phyloP scores from a whole-genome alignment of 306 rosid genomes.

The Prunus campanulata region DNA sequence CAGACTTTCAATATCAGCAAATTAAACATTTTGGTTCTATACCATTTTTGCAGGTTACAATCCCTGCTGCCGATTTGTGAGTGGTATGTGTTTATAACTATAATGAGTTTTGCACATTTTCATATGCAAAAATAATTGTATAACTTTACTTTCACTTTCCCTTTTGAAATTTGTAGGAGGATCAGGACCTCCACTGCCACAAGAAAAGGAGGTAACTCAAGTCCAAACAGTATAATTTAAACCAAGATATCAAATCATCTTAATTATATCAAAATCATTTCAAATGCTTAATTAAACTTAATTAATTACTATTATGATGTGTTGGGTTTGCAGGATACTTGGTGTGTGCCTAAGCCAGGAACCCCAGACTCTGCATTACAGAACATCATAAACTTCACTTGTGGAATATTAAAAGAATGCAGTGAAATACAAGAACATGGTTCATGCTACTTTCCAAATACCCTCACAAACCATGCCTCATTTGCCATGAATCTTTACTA shows the following conservation, averaged over 20 bases:
- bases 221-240: not conserved
- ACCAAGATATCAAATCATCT: not conserved
- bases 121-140: not conserved
- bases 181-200: not conserved
- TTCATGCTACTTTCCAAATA: constrained; percentile 17
- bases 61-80: not conserved
- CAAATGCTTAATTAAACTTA: not conserved
- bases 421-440: not conserved
- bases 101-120: not conserved
- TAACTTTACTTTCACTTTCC: not conserved
- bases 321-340: not conserved
- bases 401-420: not conserved
- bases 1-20: not conserved
- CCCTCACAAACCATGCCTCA: constrained; percentile 36
- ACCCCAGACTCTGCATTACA: not conserved
- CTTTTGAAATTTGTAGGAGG: not conserved
- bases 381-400: constrained; percentile 16
- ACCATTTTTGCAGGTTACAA: not conserved
- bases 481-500: constrained; percentile 46
- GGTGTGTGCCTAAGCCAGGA: constrained; percentile 2
- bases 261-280: not conserved
- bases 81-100: no score
- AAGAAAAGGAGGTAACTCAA: not conserved
- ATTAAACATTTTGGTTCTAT: not conserved
- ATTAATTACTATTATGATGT: not conserved